Base-by-base conservation (phyloP, 352 stramenopile species). In the Aphanomyces cochlioides region DNA sequence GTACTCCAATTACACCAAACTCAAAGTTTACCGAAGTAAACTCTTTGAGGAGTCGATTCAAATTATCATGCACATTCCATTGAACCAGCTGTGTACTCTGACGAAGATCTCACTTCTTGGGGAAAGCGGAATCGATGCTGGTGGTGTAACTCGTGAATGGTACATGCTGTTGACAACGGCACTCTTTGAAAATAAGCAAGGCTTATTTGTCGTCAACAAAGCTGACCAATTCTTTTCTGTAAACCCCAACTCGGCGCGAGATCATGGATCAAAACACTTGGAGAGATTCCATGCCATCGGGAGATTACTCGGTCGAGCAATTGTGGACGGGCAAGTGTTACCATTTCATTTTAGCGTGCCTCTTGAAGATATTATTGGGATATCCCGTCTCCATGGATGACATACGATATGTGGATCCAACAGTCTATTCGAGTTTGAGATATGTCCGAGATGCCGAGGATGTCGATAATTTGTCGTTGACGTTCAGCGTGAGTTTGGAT, bases 331-430 rank as follows among this genome's bases (percentile, higher is more conserved):
- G 39, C 95, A 98, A 61, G 81, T 98, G 36, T 88, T 98, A 0
- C 84, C 88, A 56, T 96, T 96, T 47, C 96, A 99, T 72, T 85
- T 99, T 75, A 91, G 96, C 4, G 79, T 96, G n/a, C 92, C 97
- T 37, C 45, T 97, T 99, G 75, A 99, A 99, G 79, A 89, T 98
- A 69, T 89, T 99, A 39, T 77, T 98, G 15, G 96, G 92, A 0
- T 98, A 93, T 66, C 97, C 97, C 4, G 80, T 99, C 54, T 92
- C 84, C 13, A 90, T 99, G 36, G 82, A 90, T 21, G 96, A 99
- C 78, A 76, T 99, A 3, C 87, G 98, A 75, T 84, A 88, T 63
- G 79, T 86, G 21, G 82, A 92, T 57, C 79, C 81, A 0, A 81
- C 86, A 19, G 72, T 78, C 6, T 88, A 81, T 69, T 74, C 77